Evolutionary conservation across 345 rosid species (phyloP).

Genomic region (Angophora floribunda): DNA sequence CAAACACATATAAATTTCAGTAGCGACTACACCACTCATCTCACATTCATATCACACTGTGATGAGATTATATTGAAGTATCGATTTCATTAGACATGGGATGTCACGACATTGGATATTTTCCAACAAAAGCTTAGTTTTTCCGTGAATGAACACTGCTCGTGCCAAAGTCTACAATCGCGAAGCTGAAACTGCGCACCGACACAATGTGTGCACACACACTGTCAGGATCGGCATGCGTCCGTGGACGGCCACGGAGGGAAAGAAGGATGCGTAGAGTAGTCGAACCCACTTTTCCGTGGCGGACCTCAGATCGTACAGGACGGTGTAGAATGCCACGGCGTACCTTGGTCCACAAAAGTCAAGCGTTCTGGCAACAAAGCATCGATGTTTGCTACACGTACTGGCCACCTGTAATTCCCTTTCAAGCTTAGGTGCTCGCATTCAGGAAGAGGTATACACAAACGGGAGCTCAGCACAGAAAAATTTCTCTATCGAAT

Average conservation of each 20-base stretch:
- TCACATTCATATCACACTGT: background rate
- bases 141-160: too few species aligned
- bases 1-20: too few species aligned
- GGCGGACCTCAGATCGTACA: background rate
- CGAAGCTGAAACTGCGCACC: background rate
- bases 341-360: background rate
- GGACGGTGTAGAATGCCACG: background rate
- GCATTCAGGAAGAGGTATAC: background rate
- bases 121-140: too few species aligned
- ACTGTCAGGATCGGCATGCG: background rate
- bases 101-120: too few species aligned
- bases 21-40: background rate
- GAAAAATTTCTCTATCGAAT: background rate
- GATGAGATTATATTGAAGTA: too few species aligned
- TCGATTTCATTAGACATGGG: too few species aligned
- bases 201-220: background rate
- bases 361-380: background rate
- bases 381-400: too few species aligned
- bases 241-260: background rate
- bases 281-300: background rate
- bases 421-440: background rate
- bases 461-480: background rate
- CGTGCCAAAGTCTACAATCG: too few species aligned
- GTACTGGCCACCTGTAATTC: background rate
- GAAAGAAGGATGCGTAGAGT: background rate